Conservation (phyloP, 106 monocot species). For the Iris macrosiphon region DNA sequence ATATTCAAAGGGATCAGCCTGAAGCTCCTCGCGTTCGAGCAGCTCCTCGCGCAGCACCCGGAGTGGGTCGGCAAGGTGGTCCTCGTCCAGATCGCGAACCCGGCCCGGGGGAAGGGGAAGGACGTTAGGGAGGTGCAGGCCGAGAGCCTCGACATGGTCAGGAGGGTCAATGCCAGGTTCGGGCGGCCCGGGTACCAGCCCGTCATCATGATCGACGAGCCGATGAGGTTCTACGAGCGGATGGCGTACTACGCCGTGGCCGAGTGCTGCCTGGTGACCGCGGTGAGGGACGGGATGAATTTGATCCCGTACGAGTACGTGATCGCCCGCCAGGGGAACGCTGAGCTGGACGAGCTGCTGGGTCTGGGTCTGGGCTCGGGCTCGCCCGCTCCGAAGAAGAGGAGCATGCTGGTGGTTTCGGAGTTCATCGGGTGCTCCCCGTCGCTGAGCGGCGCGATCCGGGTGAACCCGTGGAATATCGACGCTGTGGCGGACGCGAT, state of each 20-base stretch:
- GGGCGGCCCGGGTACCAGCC: conserved; percentile 45
- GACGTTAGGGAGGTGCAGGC: conserved; percentile 52
- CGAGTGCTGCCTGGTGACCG: conserved; percentile 65
- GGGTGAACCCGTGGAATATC: conserved; percentile 76
- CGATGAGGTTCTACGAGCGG: conserved; percentile 51
- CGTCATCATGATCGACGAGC: conserved; percentile 48
- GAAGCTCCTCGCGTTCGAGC: conserved; percentile 64
- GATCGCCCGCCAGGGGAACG: conserved; percentile 58
- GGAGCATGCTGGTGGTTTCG: conserved; percentile 61
- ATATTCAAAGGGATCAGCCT: conserved; percentile 73
- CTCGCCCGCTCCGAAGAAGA: conserved; percentile 22
- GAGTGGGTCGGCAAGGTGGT: conserved; percentile 46
- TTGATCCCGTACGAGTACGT: conserved; percentile 72
- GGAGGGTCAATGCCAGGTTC: conserved; percentile 48
- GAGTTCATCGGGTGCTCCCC: conserved; percentile 85
- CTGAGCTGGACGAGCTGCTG: conserved; percentile 30
- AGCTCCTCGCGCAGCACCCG: conserved; percentile 41
- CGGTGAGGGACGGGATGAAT: conserved; percentile 80
- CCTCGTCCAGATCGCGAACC: conserved; percentile 68
- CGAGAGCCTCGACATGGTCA: conserved; percentile 44
- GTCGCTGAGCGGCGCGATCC: conserved; percentile 58
- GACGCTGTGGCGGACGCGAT: conserved; percentile 66
- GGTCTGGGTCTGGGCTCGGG: no score
- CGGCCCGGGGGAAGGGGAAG: conserved; percentile 54
- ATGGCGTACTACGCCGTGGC: conserved; percentile 66